These are phyloP conservation scores for Arctium minus DNA, from an alignment of 129 eudicot species.

Conservation along the genomic window DNA sequence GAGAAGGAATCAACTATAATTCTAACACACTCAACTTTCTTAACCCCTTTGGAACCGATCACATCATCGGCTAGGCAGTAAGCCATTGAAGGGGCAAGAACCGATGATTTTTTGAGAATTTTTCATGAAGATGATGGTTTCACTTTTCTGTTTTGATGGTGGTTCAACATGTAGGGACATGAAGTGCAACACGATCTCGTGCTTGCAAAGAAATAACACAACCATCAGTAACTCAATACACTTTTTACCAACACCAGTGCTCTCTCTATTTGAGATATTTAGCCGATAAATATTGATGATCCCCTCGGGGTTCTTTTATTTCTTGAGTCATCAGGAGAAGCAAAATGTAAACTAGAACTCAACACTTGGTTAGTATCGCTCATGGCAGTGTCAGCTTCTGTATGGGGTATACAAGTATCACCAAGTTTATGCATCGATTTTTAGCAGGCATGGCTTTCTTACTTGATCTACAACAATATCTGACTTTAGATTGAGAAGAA, in stretches of 20 bases:
- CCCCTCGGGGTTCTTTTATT: conserved; percentile 61
- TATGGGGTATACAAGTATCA: conserved; percentile 48
- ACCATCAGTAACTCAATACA: conserved; percentile 73
- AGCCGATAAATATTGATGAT: conserved; percentile 37
- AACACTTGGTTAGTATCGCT: conserved; percentile 80
- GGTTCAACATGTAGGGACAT: conserved; percentile 51
- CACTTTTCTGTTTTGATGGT: too few species aligned
- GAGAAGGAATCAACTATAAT: too few species aligned
- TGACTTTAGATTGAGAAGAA: conserved; percentile 63
- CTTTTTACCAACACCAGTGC: conserved; percentile 33
- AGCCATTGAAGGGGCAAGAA: too few species aligned
- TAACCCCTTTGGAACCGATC: too few species aligned
- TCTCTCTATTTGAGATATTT: conserved; percentile 41
- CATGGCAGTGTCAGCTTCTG: conserved; percentile 83
- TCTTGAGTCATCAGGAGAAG: conserved; percentile 82
- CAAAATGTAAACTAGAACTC: conserved; percentile 87
- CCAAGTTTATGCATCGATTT: conserved; percentile 64
- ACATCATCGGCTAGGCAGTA: too few species aligned
- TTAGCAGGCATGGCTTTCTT: conserved; percentile 90
- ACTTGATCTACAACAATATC: conserved; percentile 72
- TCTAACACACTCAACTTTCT: too few species aligned
- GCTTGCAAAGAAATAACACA: conserved; percentile 75
- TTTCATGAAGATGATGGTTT: too few species aligned
- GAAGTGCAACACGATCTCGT: conserved; percentile 56
- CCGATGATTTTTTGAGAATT: too few species aligned